Evolutionary conservation across 2,329 filamentous ascomycete species (phyloP).

Genomic region (Botryotinia convoluta): DNA sequence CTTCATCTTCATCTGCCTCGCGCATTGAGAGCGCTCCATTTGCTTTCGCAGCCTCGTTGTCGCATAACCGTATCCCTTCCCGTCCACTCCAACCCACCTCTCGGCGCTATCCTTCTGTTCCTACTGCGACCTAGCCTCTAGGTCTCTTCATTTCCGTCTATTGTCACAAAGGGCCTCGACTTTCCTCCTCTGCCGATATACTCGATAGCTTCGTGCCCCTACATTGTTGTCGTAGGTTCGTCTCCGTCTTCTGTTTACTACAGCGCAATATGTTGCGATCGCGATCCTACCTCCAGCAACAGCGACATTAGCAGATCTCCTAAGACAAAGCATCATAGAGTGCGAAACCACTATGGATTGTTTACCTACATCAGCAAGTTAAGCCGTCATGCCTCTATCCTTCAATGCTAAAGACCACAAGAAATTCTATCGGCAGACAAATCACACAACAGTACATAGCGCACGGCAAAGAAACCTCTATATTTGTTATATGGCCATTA

Average conservation of each 20-base stretch:
- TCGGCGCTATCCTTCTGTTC: neutral
- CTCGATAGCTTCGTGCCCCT: neutral
- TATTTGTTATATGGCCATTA: neutral
- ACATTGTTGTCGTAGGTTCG: neutral
- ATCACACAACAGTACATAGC: neutral
- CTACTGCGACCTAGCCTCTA: too few species aligned
- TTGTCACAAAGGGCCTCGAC: neutral
- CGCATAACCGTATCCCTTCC: neutral
- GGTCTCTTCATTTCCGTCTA: neutral
- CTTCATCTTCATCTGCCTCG: neutral
- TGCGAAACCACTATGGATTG: accelerated
- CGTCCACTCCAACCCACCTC: neutral
- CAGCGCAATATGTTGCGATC: neutral
- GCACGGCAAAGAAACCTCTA: neutral
- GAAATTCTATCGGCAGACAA: neutral
- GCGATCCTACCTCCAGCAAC: neutral
- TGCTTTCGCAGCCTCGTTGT: neutral
- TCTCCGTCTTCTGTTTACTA: neutral
- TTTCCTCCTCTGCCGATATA: neutral
- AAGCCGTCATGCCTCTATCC: neutral
- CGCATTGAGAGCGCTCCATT: too few species aligned
- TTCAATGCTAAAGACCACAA: neutral
- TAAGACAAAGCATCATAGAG: neutral
- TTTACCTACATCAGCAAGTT: neutral
- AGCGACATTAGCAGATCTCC: neutral